Percentiles rank a stretch among this genome's conserved stretches.
Evolutionary conservation across 2,329 filamentous ascomycete species (phyloP).

Genomic region (Monosporascus sp.): DNA sequence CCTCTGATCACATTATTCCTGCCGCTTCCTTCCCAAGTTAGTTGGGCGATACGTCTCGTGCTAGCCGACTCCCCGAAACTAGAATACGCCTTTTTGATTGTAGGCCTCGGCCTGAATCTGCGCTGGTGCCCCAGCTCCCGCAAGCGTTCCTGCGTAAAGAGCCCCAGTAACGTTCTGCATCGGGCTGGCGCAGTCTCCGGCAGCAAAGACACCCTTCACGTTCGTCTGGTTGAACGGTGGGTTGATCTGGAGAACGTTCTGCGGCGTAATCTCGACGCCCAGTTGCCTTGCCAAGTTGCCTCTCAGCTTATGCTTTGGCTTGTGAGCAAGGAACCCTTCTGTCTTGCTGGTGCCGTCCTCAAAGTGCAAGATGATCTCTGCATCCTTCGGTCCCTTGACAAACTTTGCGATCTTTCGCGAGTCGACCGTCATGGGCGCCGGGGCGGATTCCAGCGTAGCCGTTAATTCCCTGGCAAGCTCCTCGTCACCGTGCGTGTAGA

Average conservation of each 20-base stretch:
- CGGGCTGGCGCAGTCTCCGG: background rate
- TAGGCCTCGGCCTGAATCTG: background rate
- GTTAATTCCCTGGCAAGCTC: constrained; percentile 2
- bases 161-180: background rate
- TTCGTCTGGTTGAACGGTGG: constrained; percentile 11
- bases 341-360: constrained; percentile 2
- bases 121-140: background rate
- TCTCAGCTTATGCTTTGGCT: constrained; percentile 7
- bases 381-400: constrained; percentile 1
- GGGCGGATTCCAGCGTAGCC: background rate
- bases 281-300: constrained; percentile 7
- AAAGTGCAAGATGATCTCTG: background rate
- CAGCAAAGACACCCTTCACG: constrained; percentile 7
- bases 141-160: background rate
- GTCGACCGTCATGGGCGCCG: constrained; percentile 7
- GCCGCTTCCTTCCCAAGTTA: no score
- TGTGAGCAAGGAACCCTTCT: constrained; percentile 10
- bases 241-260: constrained; percentile 1
- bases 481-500: background rate
- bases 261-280: constrained; percentile 6
- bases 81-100: background rate
- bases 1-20: no score
- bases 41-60: no score
- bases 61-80: no score
- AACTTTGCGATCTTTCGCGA: constrained; percentile 3